Conservation (phyloP, 2,329 filamentous ascomycete genomes). For the Hymenotorrendiella dingleyae region DNA sequence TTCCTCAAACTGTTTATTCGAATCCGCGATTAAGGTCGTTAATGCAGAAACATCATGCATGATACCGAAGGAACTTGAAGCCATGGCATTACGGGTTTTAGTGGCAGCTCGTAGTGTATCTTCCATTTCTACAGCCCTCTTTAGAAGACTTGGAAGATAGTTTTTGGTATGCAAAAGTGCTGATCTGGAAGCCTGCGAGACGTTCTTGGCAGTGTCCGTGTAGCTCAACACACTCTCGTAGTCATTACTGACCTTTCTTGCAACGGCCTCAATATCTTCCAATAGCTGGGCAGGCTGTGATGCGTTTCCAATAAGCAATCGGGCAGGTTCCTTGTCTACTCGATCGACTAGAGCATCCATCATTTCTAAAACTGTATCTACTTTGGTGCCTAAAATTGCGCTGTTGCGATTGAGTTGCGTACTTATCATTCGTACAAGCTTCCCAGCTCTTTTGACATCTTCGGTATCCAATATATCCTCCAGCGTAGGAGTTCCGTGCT, state of each 20-base stretch:
- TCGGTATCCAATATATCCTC: slow-evolving; percentile 72
- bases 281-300: slow-evolving; percentile 64
- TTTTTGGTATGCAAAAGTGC: slow-evolving; percentile 59
- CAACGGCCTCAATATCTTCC: slow-evolving; percentile 79
- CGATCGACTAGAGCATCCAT: slow-evolving; percentile 57
- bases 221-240: slow-evolving; percentile 71
- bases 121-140: slow-evolving; percentile 54
- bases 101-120: slow-evolving; percentile 53
- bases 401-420: slow-evolving; percentile 55
- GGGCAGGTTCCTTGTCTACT: slow-evolving; percentile 53
- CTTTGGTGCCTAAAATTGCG: slow-evolving; percentile 53
- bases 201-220: slow-evolving; percentile 58
- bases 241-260: slow-evolving; percentile 81
- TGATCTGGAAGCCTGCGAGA: slow-evolving; percentile 57
- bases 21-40: slow-evolving; percentile 65
- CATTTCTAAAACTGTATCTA: slow-evolving; percentile 53
- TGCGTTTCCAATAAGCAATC: slow-evolving; percentile 49
- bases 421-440: slow-evolving; percentile 52
- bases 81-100: slow-evolving; percentile 62
- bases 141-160: slow-evolving; percentile 51
- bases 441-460: slow-evolving; percentile 66
- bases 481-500: slow-evolving; percentile 50
- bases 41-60: slow-evolving; percentile 81
- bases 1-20: slow-evolving; percentile 66
- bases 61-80: slow-evolving; percentile 59